phyloP scores from a whole-genome alignment of 2,329 filamentous ascomycete species.

The Fusarium buxicola region DNA sequence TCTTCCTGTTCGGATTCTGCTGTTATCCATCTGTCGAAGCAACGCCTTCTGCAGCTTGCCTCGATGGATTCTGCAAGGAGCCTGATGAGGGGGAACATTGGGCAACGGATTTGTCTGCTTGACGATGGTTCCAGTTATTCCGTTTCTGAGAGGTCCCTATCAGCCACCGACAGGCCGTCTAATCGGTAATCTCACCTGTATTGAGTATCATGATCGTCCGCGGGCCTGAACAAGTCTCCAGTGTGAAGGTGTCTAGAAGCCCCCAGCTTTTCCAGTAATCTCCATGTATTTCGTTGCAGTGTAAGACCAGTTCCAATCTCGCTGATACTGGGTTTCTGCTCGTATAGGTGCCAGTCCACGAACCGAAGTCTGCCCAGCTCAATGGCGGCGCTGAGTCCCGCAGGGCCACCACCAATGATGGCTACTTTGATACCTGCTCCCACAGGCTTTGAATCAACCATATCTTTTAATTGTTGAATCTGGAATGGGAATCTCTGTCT shows the following conservation, averaged over 20 bases:
- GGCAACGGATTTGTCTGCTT: neutral
- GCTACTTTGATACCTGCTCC: neutral
- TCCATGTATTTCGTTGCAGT: neutral
- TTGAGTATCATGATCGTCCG: neutral
- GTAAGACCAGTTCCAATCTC: neutral
- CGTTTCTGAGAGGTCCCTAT: neutral
- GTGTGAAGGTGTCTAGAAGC: neutral
- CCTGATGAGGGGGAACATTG: neutral
- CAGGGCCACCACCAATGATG: conserved; percentile 1
- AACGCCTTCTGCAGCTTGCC: neutral
- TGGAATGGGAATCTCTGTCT: neutral
- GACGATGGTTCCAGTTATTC: neutral
- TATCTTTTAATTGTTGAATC: neutral
- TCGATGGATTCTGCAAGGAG: neutral
- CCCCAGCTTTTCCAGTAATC: neutral
- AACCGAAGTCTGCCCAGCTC: neutral
- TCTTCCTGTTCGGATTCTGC: neutral
- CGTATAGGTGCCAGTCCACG: neutral
- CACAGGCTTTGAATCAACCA: neutral
- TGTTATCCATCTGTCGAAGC: neutral
- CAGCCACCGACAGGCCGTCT: neutral
- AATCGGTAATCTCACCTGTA: neutral
- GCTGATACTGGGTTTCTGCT: neutral
- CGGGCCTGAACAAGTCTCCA: neutral
- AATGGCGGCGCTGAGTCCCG: neutral